Conservation (phyloP, 192 early-diverging fungal species). For the Coemansia sp. region DNA sequence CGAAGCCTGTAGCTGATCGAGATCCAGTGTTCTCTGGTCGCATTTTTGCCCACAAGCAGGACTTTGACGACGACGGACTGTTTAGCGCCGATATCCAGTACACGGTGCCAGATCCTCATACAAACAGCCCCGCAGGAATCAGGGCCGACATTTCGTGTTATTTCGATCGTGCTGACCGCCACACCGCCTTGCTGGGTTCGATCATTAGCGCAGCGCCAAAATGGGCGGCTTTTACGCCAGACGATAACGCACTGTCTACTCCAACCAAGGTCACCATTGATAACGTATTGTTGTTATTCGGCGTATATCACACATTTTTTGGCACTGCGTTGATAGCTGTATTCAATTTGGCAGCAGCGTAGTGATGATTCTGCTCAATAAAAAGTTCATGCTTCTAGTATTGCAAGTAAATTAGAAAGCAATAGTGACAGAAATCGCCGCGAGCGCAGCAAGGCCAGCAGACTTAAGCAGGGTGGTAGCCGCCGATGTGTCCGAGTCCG, state of each 20-base stretch:
- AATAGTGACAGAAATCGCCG: conserved; percentile 8
- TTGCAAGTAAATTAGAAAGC: conserved; percentile 21
- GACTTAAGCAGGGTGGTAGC: conserved; percentile 10
- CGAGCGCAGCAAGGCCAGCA: conserved; percentile 1
- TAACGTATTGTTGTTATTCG: too few relatives aligned
- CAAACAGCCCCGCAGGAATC: conserved; percentile 8
- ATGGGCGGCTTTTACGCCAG: conserved; percentile 35
- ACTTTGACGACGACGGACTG: conserved; percentile 16
- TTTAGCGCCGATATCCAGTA: conserved; percentile 37
- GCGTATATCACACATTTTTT: too few relatives aligned
- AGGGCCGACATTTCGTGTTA: conserved; percentile 41
- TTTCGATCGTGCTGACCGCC: conserved; percentile 39
- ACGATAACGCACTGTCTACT: conserved; percentile 35
- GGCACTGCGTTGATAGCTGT: too few relatives aligned
- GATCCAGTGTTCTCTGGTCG: conserved; percentile 33
- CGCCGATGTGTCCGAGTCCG: neutral
- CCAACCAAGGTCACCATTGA: conserved; percentile 25
- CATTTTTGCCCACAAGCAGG: conserved; percentile 37
- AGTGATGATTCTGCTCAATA: too few relatives aligned
- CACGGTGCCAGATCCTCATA: conserved; percentile 15
- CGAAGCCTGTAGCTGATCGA: conserved; percentile 20
- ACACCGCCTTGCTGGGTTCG: conserved; percentile 33
- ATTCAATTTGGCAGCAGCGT: too few relatives aligned
- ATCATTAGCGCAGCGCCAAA: conserved; percentile 21
- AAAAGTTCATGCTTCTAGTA: too few relatives aligned